A percentile compares a stretch with the other conserved stretches of the same genome.
Evolutionary conservation across 176 grass and related monocot genomes (phyloP).

Genomic region (Juncus effusus): DNA sequence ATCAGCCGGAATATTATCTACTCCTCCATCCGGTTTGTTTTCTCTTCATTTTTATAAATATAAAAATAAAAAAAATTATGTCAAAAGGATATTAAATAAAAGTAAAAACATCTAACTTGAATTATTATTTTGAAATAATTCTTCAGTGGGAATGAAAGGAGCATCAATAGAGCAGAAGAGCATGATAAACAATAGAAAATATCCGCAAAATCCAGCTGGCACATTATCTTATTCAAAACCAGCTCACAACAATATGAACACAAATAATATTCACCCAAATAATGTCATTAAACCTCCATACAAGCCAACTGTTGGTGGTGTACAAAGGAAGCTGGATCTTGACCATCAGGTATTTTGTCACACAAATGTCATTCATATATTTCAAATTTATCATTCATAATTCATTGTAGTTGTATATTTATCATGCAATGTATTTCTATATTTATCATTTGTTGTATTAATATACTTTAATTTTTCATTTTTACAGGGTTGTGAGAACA

Average conservation of each 20-base stretch:
- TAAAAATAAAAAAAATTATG: neutral
- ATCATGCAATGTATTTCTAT: neutral
- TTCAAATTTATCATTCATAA: neutral
- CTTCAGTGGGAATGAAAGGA: slow-evolving; percentile 57
- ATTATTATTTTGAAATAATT: slow-evolving; percentile 6
- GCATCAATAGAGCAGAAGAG: slow-evolving; percentile 56
- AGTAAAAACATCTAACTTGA: too few species aligned
- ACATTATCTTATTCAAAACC: slow-evolving; percentile 43
- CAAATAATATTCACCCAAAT: slow-evolving; percentile 18
- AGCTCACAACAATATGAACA: slow-evolving; percentile 38
- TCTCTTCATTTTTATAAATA: slow-evolving; percentile 7
- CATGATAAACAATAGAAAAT: slow-evolving; percentile 16
- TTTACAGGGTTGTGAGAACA: slow-evolving; percentile 35
- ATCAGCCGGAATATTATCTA: slow-evolving; percentile 24
- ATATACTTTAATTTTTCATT: too few species aligned
- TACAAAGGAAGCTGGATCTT: slow-evolving; percentile 83
- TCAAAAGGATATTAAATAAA: neutral
- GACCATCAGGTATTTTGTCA: slow-evolving; percentile 37
- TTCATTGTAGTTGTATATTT: slow-evolving; percentile 11
- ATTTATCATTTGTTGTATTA: too few species aligned
- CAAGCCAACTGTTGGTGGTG: slow-evolving; percentile 14
- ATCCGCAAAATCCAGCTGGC: slow-evolving; percentile 30
- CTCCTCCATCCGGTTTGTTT: slow-evolving; percentile 72
- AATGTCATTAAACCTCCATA: slow-evolving; percentile 10
- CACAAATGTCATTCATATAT: neutral